A percentile compares a stretch with the other conserved stretches of the same genome.
Conservation (phyloP, 164 flowering plant species). For the Kingdonia uniflora region DNA sequence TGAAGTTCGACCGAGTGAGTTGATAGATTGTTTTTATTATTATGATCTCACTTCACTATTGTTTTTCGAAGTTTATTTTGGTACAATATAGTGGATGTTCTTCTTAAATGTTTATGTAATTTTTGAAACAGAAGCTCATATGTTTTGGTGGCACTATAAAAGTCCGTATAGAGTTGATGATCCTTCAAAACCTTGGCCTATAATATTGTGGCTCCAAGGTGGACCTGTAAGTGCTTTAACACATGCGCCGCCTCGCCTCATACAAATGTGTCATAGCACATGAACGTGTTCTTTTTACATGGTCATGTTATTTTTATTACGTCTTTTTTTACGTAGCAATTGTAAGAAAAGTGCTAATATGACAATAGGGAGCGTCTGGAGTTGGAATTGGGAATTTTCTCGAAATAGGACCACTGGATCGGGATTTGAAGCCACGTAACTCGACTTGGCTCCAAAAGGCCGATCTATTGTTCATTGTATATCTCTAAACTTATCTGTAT, state of each 20-base stretch:
- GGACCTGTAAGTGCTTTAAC: conserved; percentile 51
- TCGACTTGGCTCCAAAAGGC: conserved; percentile 55
- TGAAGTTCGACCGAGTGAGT: conserved; percentile 44
- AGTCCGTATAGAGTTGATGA: conserved; percentile 37
- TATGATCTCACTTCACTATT: no score
- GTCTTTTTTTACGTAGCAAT: no score
- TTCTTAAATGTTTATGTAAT: not conserved
- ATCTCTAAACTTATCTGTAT: not conserved
- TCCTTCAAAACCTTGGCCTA: conserved; percentile 42
- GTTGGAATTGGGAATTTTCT: conserved; percentile 49
- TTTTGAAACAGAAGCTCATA: conserved; percentile 35
- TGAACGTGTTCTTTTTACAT: no score
- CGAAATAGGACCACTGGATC: conserved; percentile 49
- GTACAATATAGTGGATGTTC: not conserved
- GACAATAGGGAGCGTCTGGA: conserved; percentile 48
- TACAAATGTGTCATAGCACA: no score
- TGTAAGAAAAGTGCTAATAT: no score
- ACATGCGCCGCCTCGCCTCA: no score
- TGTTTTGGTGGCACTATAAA: conserved; percentile 56
- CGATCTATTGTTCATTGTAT: conserved; percentile 51
- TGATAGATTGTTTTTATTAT: not conserved
- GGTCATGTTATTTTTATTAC: no score
- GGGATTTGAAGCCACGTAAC: conserved; percentile 33
- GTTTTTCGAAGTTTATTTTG: no score
- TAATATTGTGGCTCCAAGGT: conserved; percentile 53